These are phyloP conservation scores for Pisolithus marmoratus DNA, from an alignment of 768 basidiomycete genomes.

Conservation along the genomic window DNA sequence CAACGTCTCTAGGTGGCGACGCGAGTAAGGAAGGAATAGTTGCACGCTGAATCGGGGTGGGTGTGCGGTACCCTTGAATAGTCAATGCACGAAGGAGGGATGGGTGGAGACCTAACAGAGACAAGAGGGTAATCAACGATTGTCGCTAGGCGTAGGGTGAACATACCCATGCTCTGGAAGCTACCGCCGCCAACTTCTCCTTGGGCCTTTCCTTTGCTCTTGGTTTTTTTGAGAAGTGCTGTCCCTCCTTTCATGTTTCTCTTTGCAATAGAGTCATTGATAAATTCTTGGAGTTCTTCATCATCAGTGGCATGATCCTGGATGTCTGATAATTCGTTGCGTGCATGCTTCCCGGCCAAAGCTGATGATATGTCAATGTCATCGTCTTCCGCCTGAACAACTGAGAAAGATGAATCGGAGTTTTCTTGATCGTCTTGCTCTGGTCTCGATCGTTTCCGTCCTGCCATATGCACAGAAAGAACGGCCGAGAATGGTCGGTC, in stretches of 20 bases:
- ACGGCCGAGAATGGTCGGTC: neutral
- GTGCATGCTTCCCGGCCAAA: conserved; percentile 43
- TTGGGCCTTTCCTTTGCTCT: conserved; percentile 66
- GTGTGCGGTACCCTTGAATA: conserved; percentile 89
- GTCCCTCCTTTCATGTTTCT: conserved; percentile 72
- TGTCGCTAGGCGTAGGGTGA: neutral
- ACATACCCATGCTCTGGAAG: conserved; percentile 92
- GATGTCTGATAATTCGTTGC: neutral
- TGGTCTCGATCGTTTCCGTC: conserved; percentile 28
- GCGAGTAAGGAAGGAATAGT: conserved; percentile 81
- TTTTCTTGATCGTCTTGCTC: conserved; percentile 4
- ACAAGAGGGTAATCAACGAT: neutral
- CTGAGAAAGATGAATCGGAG: conserved; percentile 7
- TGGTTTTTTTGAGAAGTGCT: conserved; percentile 69
- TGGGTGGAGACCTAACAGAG: conserved; percentile 66
- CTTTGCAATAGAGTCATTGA: conserved; percentile 65
- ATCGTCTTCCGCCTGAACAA: conserved; percentile 19
- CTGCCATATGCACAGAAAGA: conserved; percentile 13
- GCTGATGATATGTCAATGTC: conserved; percentile 63
- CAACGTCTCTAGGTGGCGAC: conserved; percentile 84
- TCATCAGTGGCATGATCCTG: conserved; percentile 36
- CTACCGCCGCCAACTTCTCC: conserved; percentile 88
- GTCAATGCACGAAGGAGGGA: conserved; percentile 78
- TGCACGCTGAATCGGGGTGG: conserved; percentile 93
- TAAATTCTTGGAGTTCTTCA: conserved; percentile 57